Evolutionary conservation across 306 rosid species (phyloP).

Genomic region (Cucumis melo): DNA sequence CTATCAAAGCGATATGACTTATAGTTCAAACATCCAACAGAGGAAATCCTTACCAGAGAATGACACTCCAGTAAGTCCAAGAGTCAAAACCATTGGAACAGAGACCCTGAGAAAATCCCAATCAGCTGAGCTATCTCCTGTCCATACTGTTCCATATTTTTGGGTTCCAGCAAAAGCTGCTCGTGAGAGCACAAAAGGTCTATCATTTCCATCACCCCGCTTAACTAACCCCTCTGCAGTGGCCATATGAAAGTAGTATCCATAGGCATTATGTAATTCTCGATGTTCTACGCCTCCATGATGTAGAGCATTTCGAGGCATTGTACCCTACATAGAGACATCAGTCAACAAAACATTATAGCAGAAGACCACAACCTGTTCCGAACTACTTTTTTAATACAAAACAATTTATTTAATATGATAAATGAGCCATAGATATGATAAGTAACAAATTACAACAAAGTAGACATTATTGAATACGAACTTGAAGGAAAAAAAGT

Average conservation of each 20-base stretch:
- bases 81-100: slow-evolving; percentile 85
- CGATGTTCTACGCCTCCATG: slow-evolving; percentile 69
- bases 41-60: slow-evolving; percentile 47
- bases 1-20: background rate
- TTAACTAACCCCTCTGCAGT: slow-evolving; percentile 70
- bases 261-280: slow-evolving; percentile 86
- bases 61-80: slow-evolving; percentile 72
- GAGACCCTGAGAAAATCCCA: slow-evolving; percentile 93
- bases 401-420: background rate
- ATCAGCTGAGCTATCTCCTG: slow-evolving; percentile 92
- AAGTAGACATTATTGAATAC: background rate
- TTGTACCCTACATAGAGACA: slow-evolving; percentile 48
- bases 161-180: slow-evolving; percentile 91
- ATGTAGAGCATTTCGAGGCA: slow-evolving; percentile 93
- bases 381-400: background rate
- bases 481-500: background rate
- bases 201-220: slow-evolving; percentile 78
- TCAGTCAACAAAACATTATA: background rate
- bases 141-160: slow-evolving; percentile 86
- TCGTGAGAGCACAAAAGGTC: slow-evolving; percentile 86
- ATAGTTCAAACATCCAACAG: background rate
- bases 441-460: background rate
- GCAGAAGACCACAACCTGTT: background rate
- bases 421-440: background rate
- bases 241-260: slow-evolving; percentile 96